Evolutionary conservation across 2,329 filamentous ascomycete species (phyloP), one percentile per base, ranked within the genome.

Genomic region (Penicillium griseofulvum): DNA sequence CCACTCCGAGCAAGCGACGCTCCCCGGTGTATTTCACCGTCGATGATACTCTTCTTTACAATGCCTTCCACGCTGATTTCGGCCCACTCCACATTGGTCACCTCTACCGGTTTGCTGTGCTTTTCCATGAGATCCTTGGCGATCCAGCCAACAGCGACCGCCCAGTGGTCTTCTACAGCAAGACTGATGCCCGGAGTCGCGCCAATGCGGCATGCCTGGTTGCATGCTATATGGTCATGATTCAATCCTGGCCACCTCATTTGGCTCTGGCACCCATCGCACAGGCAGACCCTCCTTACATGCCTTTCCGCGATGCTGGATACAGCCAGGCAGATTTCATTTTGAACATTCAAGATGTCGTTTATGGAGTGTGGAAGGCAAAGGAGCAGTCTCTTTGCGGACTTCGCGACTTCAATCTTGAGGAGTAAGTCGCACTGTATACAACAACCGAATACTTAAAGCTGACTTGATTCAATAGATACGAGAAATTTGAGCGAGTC

Each of bases 301-400:
- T 99, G 94, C 94, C 94, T 11, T 99, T 99, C 83, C 87, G 94
- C 60, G 94, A 99, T 73, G 94, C 94, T 56, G 94, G 94, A 52
- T 99, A 99, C 81, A 97, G 92, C 75, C 93, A 97, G 76, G 94
- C 94, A 57, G 94, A 99, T 75, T 99, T 96, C 71, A 88, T 91
- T 52, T 85, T 99, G 66, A 96, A 89, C 56, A 91, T 99, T 41
- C 94, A 99, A 76, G 94, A 99, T 72, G 87, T 99, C 39, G 93
- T 99, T 8, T 99, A 99, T 69, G 94, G 94, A 56, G 91, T 99
- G 17, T 99, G 94, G 93, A 96, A 93, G 74, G 94, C 94, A 43
- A 99, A 97, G 80, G 94, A 99, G 71, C 90, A 97, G 75, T 88
- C 89, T 45, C 87, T 96, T 67, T 95, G 92, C 70, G 89, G 90